A percentile compares a stretch with the other conserved stretches of the same genome.
These are phyloP conservation scores for Neonectria magnoliae DNA, from an alignment of 2,329 filamentous ascomycete species.

Conservation along the genomic window DNA sequence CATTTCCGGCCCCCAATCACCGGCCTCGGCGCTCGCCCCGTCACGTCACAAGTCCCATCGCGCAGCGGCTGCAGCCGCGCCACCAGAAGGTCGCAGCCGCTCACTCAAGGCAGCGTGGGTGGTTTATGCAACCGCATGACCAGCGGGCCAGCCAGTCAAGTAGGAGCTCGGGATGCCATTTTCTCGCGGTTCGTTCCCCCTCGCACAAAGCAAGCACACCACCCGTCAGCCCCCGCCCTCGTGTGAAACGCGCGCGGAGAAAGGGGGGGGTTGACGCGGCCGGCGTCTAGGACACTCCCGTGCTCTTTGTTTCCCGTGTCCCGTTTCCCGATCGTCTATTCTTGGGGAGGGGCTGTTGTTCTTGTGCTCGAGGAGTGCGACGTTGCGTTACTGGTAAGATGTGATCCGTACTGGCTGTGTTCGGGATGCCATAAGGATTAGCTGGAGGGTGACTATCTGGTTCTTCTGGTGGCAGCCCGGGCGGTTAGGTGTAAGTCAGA, in stretches of 20 bases:
- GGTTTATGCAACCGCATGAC: conserved; percentile 11
- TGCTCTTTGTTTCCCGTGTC: background rate
- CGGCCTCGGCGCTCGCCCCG: background rate
- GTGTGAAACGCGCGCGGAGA: conserved; percentile 3
- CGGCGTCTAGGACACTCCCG: conserved; percentile 4
- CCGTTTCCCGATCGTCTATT: background rate
- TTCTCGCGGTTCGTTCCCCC: background rate
- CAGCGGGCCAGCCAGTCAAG: conserved; percentile 3
- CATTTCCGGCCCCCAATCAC: conserved; percentile 19
- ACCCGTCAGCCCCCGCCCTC: background rate
- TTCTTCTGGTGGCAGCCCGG: background rate
- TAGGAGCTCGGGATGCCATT: background rate
- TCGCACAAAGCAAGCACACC: background rate
- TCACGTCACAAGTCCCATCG: conserved; percentile 21
- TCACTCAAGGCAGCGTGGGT: conserved; percentile 2
- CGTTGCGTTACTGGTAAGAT: background rate
- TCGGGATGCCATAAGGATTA: background rate
- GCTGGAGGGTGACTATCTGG: background rate
- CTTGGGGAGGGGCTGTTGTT: conserved; percentile 6
- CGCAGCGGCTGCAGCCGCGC: conserved; percentile 21
- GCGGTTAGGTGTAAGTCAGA: conserved; percentile 15
- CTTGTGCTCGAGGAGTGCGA: background rate
- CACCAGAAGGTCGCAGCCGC: conserved; percentile 17
- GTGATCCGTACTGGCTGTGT: background rate
- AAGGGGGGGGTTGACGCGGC: background rate